A percentile compares a stretch with the other conserved stretches of the same genome.
These are phyloP conservation scores for Chlamydomonas schloesseri DNA, from an alignment of 139 green algal species.

Conservation along the genomic window DNA sequence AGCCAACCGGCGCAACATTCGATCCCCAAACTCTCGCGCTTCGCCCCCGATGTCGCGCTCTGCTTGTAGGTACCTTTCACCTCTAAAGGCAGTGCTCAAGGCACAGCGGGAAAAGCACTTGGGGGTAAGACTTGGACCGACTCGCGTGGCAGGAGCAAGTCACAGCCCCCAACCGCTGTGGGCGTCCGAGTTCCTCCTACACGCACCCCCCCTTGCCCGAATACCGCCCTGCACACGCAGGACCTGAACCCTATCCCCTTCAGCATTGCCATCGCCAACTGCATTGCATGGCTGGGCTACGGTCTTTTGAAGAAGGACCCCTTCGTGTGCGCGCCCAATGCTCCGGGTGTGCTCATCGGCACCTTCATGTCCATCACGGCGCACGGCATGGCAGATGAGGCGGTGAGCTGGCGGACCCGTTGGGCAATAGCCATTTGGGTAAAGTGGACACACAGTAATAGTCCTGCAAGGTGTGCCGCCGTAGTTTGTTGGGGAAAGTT, in stretches of 20 bases:
- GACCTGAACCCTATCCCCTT: slow-evolving; percentile 79
- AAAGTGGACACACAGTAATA: background rate
- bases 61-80: slow-evolving; percentile 33
- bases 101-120: slow-evolving; percentile 30
- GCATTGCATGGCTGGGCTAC: slow-evolving; percentile 70
- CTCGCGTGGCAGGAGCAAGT: no score
- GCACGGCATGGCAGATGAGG: slow-evolving; percentile 61
- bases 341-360: slow-evolving; percentile 56
- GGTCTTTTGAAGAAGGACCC: slow-evolving; percentile 60
- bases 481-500: no score
- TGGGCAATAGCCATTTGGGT: no score
- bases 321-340: slow-evolving; percentile 63
- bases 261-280: slow-evolving; percentile 66
- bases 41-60: no score
- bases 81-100: slow-evolving; percentile 41
- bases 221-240: slow-evolving; percentile 54
- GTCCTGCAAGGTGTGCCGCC: no score
- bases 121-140: slow-evolving; percentile 43
- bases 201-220: no score
- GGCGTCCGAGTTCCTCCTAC: no score
- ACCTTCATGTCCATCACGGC: slow-evolving; percentile 65
- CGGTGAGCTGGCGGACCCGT: slow-evolving; percentile 33
- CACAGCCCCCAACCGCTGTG: no score
- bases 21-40: no score
- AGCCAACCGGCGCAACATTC: no score